Percentiles rank a stretch among this genome's conserved stretches.
Evolutionary conservation across 2,329 filamentous ascomycete species (phyloP).

Genomic region (Cercospora janseana): DNA sequence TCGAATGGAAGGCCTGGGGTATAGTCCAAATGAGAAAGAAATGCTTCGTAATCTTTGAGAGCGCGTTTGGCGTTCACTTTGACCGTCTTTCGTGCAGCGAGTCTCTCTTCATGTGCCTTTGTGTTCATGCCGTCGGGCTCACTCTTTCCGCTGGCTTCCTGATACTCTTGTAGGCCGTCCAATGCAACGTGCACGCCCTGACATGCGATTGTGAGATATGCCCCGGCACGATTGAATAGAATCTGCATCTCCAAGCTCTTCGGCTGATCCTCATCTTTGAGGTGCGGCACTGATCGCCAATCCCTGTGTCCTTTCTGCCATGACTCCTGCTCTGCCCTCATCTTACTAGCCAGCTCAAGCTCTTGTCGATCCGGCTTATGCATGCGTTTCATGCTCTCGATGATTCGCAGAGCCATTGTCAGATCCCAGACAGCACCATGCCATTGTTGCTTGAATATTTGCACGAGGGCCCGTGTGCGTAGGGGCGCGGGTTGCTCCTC

Average conservation of each 20-base stretch:
- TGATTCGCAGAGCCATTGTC: constrained; percentile 62
- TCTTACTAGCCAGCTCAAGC: constrained; percentile 52
- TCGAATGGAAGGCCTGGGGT: constrained; percentile 66
- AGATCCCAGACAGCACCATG: constrained; percentile 68
- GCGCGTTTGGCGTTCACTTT: constrained; percentile 73
- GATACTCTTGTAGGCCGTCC: constrained; percentile 44
- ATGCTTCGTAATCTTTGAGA: constrained; percentile 70
- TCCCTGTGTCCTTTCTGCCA: constrained; percentile 43
- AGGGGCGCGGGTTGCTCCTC: constrained; percentile 66
- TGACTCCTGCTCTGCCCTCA: constrained; percentile 39
- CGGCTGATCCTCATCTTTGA: constrained; percentile 66
- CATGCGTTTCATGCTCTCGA: constrained; percentile 41
- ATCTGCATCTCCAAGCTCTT: constrained; percentile 72
- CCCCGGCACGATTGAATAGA: constrained; percentile 70
- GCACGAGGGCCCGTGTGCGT: constrained; percentile 71
- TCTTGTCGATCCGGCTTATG: constrained; percentile 53
- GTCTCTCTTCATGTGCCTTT: constrained; percentile 48
- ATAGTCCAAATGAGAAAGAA: constrained; percentile 73
- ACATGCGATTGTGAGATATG: constrained; percentile 70
- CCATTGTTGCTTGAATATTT: constrained; percentile 72
- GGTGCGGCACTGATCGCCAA: constrained; percentile 52
- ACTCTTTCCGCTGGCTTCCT: constrained; percentile 33
- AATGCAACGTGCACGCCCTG: constrained; percentile 61
- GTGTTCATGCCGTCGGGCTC: constrained; percentile 47
- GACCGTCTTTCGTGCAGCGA: constrained; percentile 66